Conservation (phyloP, 305 asterid genomes). For the Fraxinus paxiana region DNA sequence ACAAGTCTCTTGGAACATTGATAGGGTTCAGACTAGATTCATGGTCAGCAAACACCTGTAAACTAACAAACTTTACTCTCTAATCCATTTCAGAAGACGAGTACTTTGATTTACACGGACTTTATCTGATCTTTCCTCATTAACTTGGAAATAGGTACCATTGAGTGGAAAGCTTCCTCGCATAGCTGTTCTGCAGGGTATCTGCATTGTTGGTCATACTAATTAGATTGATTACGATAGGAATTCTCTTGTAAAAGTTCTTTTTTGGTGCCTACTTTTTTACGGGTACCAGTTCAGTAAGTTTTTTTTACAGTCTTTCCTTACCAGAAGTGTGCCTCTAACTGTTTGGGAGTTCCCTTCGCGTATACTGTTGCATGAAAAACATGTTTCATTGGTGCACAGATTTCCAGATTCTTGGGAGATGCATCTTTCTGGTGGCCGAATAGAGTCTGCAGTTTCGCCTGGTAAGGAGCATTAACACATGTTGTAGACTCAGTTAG, state of each 20-base stretch:
- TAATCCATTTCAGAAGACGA: constrained; percentile 12
- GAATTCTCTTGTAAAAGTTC: not conserved
- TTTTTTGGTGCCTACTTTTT: not conserved
- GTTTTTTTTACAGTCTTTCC: constrained; percentile 3
- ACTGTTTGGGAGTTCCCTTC: constrained; percentile 86
- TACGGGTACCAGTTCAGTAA: constrained; percentile 8
- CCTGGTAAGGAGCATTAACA: constrained; percentile 47
- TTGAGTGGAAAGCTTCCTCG: constrained; percentile 96
- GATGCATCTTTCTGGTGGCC: constrained; percentile 80
- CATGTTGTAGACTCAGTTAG: constrained; percentile 18
- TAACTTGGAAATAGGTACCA: constrained; percentile 95
- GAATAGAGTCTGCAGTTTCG: constrained; percentile 76
- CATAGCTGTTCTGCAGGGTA: constrained; percentile 99
- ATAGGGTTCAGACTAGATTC: constrained; percentile 77
- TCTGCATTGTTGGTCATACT: constrained; percentile 43
- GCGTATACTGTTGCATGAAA: constrained; percentile 82
- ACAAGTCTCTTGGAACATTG: constrained; percentile 75
- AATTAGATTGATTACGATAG: constrained; percentile 7
- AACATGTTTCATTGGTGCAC: constrained; percentile 74
- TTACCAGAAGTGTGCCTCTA: constrained; percentile 94
- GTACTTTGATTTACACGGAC: not conserved
- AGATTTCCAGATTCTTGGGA: constrained; percentile 56
- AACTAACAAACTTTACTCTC: constrained; percentile 20
- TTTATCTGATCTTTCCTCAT: constrained; percentile 57
- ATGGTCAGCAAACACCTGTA: constrained; percentile 92